These are phyloP conservation scores for Naganishia friedmannii DNA, from an alignment of 768 basidiomycete genomes.

Conservation along the genomic window DNA sequence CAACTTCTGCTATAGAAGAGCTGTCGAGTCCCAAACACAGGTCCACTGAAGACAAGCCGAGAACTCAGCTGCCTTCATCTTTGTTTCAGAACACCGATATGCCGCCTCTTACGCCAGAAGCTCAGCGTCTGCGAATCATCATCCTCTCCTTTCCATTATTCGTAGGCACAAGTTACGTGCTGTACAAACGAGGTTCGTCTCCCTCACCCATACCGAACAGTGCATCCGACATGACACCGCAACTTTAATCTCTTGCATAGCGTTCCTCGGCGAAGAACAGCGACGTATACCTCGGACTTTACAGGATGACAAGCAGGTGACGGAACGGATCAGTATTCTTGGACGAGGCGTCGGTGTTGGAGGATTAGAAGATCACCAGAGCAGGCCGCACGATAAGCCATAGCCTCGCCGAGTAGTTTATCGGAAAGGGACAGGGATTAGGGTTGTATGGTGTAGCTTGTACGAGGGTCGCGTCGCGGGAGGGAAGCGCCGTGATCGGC, in stretches of 20 bases:
- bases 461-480: too few species aligned
- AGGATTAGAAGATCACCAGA: conserved; percentile 2
- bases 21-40: too few species aligned
- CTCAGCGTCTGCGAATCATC: conserved; percentile 28
- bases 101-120: conserved; percentile 23
- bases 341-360: conserved; percentile 17
- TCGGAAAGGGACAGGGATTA: neutral
- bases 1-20: too few species aligned
- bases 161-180: conserved; percentile 30
- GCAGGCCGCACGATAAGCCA: neutral
- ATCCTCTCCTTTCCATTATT: conserved; percentile 33
- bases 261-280: conserved; percentile 33
- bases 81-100: neutral
- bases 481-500: too few species aligned
- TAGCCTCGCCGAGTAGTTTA: neutral
- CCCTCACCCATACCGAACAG: neutral
- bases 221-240: neutral
- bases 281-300: conserved; percentile 26
- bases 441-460: too few species aligned
- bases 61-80: too few species aligned
- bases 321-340: conserved; percentile 17
- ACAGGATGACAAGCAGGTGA: conserved; percentile 10
- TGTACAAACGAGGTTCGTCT: conserved; percentile 33
- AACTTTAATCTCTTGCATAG: neutral
- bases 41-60: neutral